A percentile compares a stretch with the other conserved stretches of the same genome.
phyloP scores from a whole-genome alignment of 202 grass and related monocot species.

The Cymbopogon flexuosus region DNA sequence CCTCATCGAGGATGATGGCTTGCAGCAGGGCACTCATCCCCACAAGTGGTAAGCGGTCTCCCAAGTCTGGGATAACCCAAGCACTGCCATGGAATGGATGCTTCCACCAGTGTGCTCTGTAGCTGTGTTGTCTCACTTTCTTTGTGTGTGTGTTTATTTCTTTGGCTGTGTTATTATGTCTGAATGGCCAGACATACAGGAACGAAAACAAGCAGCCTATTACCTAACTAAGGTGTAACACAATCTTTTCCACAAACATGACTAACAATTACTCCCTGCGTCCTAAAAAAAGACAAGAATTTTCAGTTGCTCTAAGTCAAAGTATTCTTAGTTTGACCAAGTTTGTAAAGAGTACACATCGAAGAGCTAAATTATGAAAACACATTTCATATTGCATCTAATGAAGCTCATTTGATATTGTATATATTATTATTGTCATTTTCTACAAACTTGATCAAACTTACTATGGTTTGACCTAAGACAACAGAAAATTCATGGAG shows the following conservation, averaged over 20 bases:
- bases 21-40: neutral
- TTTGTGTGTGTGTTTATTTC: neutral
- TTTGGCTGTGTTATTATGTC: neutral
- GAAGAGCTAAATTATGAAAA: neutral
- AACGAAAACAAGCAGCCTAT: neutral
- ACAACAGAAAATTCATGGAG: neutral
- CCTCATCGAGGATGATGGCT: neutral
- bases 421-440: neutral
- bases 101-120: neutral
- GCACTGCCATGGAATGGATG: neutral
- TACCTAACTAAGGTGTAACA: neutral
- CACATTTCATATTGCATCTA: neutral
- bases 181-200: neutral
- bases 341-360: neutral
- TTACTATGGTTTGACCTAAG: neutral
- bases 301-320: neutral
- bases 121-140: neutral
- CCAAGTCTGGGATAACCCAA: neutral
- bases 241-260: neutral
- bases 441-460: neutral
- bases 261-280: neutral
- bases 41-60: neutral
- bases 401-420: neutral
- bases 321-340: neutral
- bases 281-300: neutral